Evolutionary conservation across 2,329 filamentous ascomycete genomes (phyloP), one percentile per base, ranked within the genome.

Genomic region (Apiospora marii): DNA sequence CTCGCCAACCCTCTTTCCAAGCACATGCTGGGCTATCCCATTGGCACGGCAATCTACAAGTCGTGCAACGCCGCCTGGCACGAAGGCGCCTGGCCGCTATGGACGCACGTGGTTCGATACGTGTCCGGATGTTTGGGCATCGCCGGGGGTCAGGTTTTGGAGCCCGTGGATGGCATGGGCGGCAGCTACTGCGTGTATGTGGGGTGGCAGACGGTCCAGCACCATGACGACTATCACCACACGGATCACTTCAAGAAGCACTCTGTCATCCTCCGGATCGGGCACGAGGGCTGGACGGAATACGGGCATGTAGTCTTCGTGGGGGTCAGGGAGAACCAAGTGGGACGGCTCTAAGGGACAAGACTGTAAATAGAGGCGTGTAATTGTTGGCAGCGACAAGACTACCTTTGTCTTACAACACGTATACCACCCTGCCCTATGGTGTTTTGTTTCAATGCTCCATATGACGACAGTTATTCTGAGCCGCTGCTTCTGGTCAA

Each of bases 151-250:
- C 76, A 75, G 68, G 74, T 83, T 53, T 72, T 80, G 58, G 81
- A 83, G 75, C 72, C 74, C 2, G 76, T 82, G 19, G 78, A 80
- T 27, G 79, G 77, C 13, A 71, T 76, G 37, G 74, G 74, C 12
- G 73, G 72, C 6, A 78, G 76, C 37, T 82, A 80, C 75, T 72
- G 82, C 10, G 81, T 81, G 27, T 80, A 78, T 71, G 80, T 82
- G 12, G 80, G 79, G 82, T 80, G 82, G 77, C 22, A 81, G 72
- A 80, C 74, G 69, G 75, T 81, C 7, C 76, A 79, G 61, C 69
- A 79, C 34, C 81, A 83, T 72, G 78, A 82, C 51, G 76, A 74
- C 24, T 83, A 83, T 72, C 81, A 83, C 71, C 75, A 79, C 69
- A 82, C 79, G 3, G 75, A 79, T 70, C 78, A 82, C 68, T 83